Conservation (phyloP, 495 filamentous ascomycete species). For the Tuber brumale region DNA sequence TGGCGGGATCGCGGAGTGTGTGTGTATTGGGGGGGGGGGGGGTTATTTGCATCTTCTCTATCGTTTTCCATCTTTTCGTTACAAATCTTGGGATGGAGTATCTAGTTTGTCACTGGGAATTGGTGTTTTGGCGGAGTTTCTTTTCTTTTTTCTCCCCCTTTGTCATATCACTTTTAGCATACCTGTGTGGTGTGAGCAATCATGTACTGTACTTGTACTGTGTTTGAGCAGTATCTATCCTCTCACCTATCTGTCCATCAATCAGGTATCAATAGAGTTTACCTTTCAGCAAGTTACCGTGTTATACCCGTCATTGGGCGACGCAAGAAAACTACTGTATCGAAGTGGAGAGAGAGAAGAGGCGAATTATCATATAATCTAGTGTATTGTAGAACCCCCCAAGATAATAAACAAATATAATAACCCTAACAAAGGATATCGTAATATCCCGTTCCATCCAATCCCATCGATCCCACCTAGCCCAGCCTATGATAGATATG, state of each 20-base stretch:
- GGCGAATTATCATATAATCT: neutral
- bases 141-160: slow-evolving; percentile 9
- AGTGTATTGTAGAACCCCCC: neutral
- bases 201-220: neutral
- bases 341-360: neutral
- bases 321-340: neutral
- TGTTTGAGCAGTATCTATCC: neutral
- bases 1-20: neutral
- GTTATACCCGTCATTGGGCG: neutral
- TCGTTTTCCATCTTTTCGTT: slow-evolving; percentile 7
- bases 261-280: neutral
- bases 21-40: neutral
- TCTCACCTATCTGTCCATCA: neutral
- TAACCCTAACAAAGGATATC: neutral
- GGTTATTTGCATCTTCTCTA: neutral
- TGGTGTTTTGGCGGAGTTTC: slow-evolving; percentile 13
- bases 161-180: slow-evolving; percentile 7
- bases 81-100: neutral
- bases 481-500: neutral
- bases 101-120: slow-evolving; percentile 8
- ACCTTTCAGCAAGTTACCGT: neutral
- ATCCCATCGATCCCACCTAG: neutral
- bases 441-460: neutral
- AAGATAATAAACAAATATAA: neutral
- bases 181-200: neutral